Conservation (phyloP, 1,284 basidiomycete species). For the Ustilago trichophora region DNA sequence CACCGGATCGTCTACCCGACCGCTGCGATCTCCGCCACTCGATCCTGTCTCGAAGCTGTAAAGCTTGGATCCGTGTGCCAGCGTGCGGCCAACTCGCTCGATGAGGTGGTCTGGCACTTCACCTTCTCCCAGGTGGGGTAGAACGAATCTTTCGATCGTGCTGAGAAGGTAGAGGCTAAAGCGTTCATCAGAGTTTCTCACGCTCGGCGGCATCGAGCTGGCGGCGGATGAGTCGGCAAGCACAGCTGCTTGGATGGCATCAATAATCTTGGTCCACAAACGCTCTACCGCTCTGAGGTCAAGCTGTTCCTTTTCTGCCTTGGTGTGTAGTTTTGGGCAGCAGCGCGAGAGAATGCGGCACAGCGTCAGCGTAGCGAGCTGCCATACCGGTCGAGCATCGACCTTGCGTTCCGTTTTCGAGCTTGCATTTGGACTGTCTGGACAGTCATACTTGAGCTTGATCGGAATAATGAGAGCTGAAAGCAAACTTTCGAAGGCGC, state of each 20-base stretch:
- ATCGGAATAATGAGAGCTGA: slow-evolving; percentile 76
- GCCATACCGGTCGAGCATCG: slow-evolving; percentile 44
- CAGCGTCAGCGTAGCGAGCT: slow-evolving; percentile 43
- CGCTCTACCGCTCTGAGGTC: slow-evolving; percentile 75
- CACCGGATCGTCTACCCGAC: slow-evolving; percentile 41
- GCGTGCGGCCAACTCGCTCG: slow-evolving; percentile 75
- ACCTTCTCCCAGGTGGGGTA: slow-evolving; percentile 77
- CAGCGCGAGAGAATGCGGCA: slow-evolving; percentile 30
- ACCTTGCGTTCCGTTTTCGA: slow-evolving; percentile 68
- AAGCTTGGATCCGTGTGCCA: slow-evolving; percentile 79
- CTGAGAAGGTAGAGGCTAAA: slow-evolving; percentile 75
- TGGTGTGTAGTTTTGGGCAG: slow-evolving; percentile 31
- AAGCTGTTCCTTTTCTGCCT: slow-evolving; percentile 67
- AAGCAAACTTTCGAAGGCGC: slow-evolving; percentile 83
- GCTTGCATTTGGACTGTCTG: slow-evolving; percentile 66
- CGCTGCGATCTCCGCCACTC: slow-evolving; percentile 10
- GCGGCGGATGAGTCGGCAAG: slow-evolving; percentile 79
- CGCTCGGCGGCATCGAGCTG: slow-evolving; percentile 70
- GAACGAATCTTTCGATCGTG: slow-evolving; percentile 76
- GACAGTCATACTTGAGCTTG: slow-evolving; percentile 93
- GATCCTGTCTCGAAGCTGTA: slow-evolving; percentile 67
- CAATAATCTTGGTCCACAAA: slow-evolving; percentile 86
- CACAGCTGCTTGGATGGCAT: slow-evolving; percentile 81
- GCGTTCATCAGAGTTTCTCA: slow-evolving; percentile 80
- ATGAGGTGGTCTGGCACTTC: slow-evolving; percentile 80